Evolutionary conservation across 345 rosid genomes (phyloP).

Genomic region (Aquilaria malaccensis): DNA sequence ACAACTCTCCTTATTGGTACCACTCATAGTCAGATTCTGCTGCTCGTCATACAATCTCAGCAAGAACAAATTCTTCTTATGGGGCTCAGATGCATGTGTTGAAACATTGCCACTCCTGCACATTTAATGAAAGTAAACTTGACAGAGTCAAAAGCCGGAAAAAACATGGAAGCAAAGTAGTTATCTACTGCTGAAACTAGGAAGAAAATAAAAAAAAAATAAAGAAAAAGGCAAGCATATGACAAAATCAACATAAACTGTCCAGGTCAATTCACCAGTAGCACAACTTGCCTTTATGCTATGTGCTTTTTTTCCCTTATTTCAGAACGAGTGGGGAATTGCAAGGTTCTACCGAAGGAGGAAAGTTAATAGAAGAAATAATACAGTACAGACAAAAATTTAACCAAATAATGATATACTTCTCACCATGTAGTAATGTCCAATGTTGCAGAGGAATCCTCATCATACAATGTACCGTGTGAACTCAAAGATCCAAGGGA

Average conservation of each 20-base stretch:
- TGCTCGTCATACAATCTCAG: conserved; percentile 71
- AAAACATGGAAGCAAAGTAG: too few relatives aligned
- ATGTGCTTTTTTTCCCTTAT: too few relatives aligned
- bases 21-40: conserved; percentile 14
- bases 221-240: too few relatives aligned
- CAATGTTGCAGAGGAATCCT: conserved; percentile 26
- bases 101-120: conserved; percentile 69
- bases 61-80: conserved; percentile 65
- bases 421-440: conserved; percentile 72
- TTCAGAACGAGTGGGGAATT: too few relatives aligned
- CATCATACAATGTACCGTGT: conserved; percentile 55
- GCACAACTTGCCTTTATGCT: too few relatives aligned
- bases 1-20: conserved; percentile 17
- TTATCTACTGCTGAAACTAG: too few relatives aligned
- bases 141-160: too few relatives aligned
- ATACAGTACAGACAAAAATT: background rate
- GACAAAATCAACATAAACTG: too few relatives aligned
- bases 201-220: too few relatives aligned
- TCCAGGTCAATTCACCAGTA: too few relatives aligned
- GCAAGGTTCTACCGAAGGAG: too few relatives aligned
- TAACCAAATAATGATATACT: conserved; percentile 5
- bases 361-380: background rate
- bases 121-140: conserved; percentile 9
- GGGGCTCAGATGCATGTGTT: conserved; percentile 47
- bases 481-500: conserved; percentile 83